These are phyloP conservation scores for Lasiodiplodia gonubiensis DNA, from an alignment of 2,329 filamentous ascomycete species.

Conservation along the genomic window DNA sequence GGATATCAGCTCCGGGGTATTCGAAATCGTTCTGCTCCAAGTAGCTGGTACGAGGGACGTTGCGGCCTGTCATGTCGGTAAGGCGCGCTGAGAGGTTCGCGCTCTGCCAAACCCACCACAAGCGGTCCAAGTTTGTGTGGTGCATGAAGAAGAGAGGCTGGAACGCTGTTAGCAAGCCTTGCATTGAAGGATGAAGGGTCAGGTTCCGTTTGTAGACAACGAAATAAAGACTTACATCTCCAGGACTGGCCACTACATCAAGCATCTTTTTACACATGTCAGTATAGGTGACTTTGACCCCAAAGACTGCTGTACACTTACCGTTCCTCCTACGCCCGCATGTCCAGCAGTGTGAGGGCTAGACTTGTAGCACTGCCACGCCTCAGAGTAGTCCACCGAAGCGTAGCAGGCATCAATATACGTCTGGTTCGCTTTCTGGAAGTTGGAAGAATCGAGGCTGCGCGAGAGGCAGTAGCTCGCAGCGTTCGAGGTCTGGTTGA, in stretches of 20 bases:
- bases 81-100: slow-evolving; percentile 34
- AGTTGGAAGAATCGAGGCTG: slow-evolving; percentile 1
- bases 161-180: background rate
- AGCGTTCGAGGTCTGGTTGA: slow-evolving; percentile 36
- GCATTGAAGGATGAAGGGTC: no score
- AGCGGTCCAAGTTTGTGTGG: slow-evolving; percentile 51
- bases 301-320: background rate
- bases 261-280: slow-evolving; percentile 7
- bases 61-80: slow-evolving; percentile 27
- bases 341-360: slow-evolving; percentile 28
- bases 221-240: slow-evolving; percentile 18
- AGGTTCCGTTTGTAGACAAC: no score
- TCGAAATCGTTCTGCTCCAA: slow-evolving; percentile 25
- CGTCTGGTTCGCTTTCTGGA: slow-evolving; percentile 17
- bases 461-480: slow-evolving; percentile 26
- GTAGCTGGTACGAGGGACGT: slow-evolving; percentile 17
- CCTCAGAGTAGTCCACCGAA: slow-evolving; percentile 24
- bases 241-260: slow-evolving; percentile 26
- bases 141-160: slow-evolving; percentile 49
- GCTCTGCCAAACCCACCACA: slow-evolving; percentile 55
- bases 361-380: slow-evolving; percentile 27
- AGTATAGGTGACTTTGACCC: background rate
- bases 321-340: slow-evolving; percentile 23
- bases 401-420: slow-evolving; percentile 20
- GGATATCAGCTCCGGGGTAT: slow-evolving; percentile 10